Evolutionary conservation across 345 rosid genomes (phyloP), one percentile per base, ranked within the genome.

Genomic region (Cardiospermum halicacabum): DNA sequence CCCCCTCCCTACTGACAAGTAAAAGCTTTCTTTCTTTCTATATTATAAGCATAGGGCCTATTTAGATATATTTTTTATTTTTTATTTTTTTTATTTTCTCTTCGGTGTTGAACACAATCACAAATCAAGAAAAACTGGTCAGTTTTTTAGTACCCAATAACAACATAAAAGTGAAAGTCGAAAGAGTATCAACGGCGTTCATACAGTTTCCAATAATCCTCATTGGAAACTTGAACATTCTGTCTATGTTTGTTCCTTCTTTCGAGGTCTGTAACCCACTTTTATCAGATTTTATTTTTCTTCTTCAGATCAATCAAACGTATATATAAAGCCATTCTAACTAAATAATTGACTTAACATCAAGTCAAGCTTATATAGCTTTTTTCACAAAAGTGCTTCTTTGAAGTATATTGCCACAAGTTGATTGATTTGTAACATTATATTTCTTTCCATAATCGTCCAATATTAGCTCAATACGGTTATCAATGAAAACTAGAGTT

Each of bases 161-260:
- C 19, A 30, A 13, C 10, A 3, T 43, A 49, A 49, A 63, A 6
- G 22, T 25, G 32, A 19, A 45, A 30, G 27, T 9, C 18, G 50
- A 10, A 19, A 25, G 31, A 11, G 53, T 32, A 58, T 27, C 37
- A 67, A 58, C 45, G 58, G 39, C 56, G 28, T 50, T 25, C 40
- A 34, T 50, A 30, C 65, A 54, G 55, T 51, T 64, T 70, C 74
- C 66, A 60, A 53, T 24, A 8, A 37, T 64, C 15, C 19, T 2
- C 56, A 18, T 43, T 54, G 70, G 51, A 66, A 60, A 30, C 30
- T 7, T 56, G 32, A 61, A 61, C 59, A 48, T 43, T 61, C 53
- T 37, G 21, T 40, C 62, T n/a, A 11, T 3, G 19, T 47, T 25
- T 19, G 63, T n/a, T 59, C 28, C 50, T 7, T 39, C 63, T 59